phyloP scores from a whole-genome alignment of 345 rosid species.

The Pistacia vera region DNA sequence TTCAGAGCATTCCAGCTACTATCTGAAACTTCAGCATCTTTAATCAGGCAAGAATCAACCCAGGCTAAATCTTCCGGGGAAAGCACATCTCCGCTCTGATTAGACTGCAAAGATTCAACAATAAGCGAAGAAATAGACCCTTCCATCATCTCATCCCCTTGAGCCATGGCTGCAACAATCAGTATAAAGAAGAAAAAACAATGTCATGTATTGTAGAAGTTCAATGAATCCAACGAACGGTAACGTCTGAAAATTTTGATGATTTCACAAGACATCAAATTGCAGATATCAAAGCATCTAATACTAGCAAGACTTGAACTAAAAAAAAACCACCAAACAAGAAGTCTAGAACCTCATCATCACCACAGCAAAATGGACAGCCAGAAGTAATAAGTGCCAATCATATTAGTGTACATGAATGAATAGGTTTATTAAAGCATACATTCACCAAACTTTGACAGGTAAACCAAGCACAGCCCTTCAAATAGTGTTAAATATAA shows the following conservation, averaged over 20 bases:
- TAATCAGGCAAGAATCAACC: slow-evolving; percentile 70
- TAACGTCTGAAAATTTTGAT: background rate
- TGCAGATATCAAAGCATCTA: background rate
- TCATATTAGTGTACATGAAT: background rate
- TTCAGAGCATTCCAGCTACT: slow-evolving; percentile 48
- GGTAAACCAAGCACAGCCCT: background rate
- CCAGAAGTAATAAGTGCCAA: background rate
- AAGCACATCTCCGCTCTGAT: slow-evolving; percentile 29
- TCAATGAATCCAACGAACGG: background rate
- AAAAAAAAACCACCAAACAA: background rate
- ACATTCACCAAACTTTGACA: background rate
- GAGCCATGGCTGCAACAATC: slow-evolving; percentile 32
- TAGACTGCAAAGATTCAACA: slow-evolving; percentile 31
- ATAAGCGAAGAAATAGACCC: slow-evolving; percentile 25
- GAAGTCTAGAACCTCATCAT: background rate
- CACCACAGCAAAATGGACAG: background rate
- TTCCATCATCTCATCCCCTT: slow-evolving; percentile 23
- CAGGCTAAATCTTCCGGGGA: slow-evolving; percentile 64
- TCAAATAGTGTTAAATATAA: background rate
- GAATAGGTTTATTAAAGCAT: background rate
- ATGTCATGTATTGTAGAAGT: background rate
- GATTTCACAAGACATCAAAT: background rate
- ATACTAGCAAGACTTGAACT: background rate
- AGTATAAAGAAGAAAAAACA: slow-evolving; percentile 4
- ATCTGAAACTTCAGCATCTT: slow-evolving; percentile 46